Conservation (phyloP, 1,284 basidiomycete genomes). For the Retiboletus flavoniger region DNA sequence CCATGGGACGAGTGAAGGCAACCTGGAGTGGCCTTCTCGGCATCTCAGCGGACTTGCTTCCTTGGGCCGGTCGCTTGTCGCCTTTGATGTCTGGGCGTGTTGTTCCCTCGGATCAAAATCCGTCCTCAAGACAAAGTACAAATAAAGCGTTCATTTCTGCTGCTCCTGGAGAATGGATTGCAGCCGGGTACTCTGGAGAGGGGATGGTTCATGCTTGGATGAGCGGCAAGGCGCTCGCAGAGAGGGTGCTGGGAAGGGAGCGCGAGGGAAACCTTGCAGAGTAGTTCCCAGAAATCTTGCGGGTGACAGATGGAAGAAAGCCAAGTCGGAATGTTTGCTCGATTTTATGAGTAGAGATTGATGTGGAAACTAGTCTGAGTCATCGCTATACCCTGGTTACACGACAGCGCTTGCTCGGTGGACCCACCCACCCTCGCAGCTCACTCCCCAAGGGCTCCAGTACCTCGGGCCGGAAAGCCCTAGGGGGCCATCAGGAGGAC, state of each 20-base stretch:
- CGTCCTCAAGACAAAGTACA: not conserved
- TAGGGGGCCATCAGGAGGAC: no score
- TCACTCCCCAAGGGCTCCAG: no score
- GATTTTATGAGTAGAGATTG: no score
- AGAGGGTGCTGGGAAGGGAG: conserved; percentile 37
- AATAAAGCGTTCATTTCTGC: conserved; percentile 17
- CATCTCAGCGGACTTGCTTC: conserved; percentile 43
- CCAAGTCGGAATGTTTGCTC: no score
- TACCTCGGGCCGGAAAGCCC: no score
- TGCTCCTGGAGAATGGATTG: conserved; percentile 48
- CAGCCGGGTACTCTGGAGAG: conserved; percentile 37
- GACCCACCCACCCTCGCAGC: no score
- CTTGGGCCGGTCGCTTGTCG: conserved; percentile 49
- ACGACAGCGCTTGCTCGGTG: no score
- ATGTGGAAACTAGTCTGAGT: no score
- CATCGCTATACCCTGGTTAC: no score
- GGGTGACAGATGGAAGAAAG: no score
- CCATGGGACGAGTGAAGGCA: conserved; percentile 42
- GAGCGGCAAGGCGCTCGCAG: conserved; percentile 34
- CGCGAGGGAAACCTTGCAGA: conserved; percentile 34
- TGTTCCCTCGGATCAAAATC: conserved; percentile 14
- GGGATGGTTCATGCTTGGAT: conserved; percentile 39
- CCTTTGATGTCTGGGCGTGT: conserved; percentile 37
- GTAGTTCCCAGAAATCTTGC: conserved; percentile 51
- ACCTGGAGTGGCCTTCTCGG: conserved; percentile 56